Evolutionary conservation across 345 rosid genomes (phyloP).

Genomic region (Populus nigra): DNA sequence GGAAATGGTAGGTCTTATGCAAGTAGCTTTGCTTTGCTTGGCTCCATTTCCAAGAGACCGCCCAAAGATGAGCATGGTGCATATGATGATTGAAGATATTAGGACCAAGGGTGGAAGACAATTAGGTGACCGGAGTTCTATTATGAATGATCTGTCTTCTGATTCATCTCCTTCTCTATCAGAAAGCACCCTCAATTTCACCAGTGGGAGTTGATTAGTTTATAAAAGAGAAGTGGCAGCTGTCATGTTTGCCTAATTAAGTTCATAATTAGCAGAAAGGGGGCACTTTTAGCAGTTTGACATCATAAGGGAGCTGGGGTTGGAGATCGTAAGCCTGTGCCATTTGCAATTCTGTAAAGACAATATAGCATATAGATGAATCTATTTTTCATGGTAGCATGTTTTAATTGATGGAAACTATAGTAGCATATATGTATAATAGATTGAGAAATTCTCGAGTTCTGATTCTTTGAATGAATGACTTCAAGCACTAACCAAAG

Average conservation of each 20-base stretch:
- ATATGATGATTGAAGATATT: constrained; percentile 38
- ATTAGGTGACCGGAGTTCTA: constrained; percentile 14
- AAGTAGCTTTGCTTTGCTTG: constrained; percentile 43
- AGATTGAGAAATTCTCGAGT: neutral
- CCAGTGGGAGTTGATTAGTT: neutral
- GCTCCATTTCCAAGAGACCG: constrained; percentile 38
- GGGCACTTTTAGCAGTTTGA: neutral
- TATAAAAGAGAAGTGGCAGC: too few species aligned
- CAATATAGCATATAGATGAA: neutral
- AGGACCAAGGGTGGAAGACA: constrained; percentile 21
- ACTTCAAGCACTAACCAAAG: neutral
- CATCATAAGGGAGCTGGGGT: neutral
- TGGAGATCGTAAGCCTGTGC: neutral
- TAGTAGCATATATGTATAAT: neutral
- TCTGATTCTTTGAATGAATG: neutral
- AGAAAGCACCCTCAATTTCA: constrained; percentile 10
- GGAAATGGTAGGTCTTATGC: constrained; percentile 40
- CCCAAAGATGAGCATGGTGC: constrained; percentile 42
- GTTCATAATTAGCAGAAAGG: neutral
- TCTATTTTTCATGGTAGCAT: neutral
- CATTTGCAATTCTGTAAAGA: neutral
- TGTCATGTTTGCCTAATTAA: neutral
- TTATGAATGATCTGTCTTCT: constrained; percentile 29
- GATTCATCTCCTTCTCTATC: constrained; percentile 42
- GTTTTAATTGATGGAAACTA: neutral